These are phyloP conservation scores for Trypanosoma vivax DNA, from an alignment of 208 protist species.

Conservation along the genomic window DNA sequence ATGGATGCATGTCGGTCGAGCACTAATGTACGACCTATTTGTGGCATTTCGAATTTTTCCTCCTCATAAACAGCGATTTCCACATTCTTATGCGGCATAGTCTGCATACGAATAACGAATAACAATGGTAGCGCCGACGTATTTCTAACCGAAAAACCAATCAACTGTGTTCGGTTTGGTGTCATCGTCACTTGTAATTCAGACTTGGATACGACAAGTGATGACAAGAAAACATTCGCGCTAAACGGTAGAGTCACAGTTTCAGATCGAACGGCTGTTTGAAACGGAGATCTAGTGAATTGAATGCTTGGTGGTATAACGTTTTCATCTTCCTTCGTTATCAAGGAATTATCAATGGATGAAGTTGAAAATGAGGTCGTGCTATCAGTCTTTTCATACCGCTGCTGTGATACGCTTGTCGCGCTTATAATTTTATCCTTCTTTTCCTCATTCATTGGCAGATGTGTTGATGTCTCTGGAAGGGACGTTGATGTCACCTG, in stretches of 20 bases:
- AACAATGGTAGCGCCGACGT: slow-evolving; percentile 43
- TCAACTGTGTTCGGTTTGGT: slow-evolving; percentile 64
- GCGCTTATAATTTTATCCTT: background rate
- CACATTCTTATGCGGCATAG: slow-evolving; percentile 46
- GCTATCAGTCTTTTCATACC: background rate
- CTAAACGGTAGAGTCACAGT: slow-evolving; percentile 46
- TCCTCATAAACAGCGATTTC: slow-evolving; percentile 66
- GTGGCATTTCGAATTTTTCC: slow-evolving; percentile 71
- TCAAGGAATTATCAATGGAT: background rate
- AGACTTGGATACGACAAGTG: slow-evolving; percentile 44
- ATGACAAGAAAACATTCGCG: slow-evolving; percentile 65
- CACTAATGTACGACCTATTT: slow-evolving; percentile 49
- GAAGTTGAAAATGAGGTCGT: background rate
- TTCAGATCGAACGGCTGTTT: slow-evolving; percentile 21
- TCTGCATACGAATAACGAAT: slow-evolving; percentile 73
- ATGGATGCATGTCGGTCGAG: slow-evolving; percentile 66
- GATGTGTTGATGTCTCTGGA: background rate
- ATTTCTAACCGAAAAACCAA: slow-evolving; percentile 72
- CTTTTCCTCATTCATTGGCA: background rate
- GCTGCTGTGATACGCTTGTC: background rate
- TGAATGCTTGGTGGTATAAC: background rate
- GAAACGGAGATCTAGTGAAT: background rate
- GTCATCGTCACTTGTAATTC: slow-evolving; percentile 68
- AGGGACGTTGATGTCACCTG: slow-evolving; percentile 28
- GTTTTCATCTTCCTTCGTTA: background rate